These are phyloP conservation scores for Zygotorulaspora sp. DNA, from an alignment of 805 yeast genomes.

Conservation along the genomic window DNA sequence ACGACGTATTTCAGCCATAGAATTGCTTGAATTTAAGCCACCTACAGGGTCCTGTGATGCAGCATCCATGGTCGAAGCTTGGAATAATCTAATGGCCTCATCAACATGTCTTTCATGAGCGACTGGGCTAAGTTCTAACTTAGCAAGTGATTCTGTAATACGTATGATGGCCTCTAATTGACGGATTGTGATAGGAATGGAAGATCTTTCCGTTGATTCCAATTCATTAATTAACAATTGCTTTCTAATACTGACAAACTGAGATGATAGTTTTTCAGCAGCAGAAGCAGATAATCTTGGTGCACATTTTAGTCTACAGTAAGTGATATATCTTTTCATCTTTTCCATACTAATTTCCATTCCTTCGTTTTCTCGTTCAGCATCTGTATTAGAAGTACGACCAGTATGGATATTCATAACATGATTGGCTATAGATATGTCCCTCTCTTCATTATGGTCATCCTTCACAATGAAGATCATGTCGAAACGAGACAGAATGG, in stretches of 20 bases:
- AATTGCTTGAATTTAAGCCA: conserved; percentile 45
- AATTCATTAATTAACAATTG: conserved; percentile 76
- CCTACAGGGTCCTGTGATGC: conserved; percentile 51
- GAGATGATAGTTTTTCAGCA: conserved; percentile 81
- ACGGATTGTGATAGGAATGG: conserved; percentile 95
- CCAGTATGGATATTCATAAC: conserved; percentile 94
- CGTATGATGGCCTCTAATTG: conserved; percentile 97
- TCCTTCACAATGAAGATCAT: conserved; percentile 97
- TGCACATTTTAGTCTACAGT: conserved; percentile 86
- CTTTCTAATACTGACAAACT: conserved; percentile 85
- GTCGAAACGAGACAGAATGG: conserved; percentile 94
- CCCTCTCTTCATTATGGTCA: conserved; percentile 82
- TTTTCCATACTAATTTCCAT: conserved; percentile 86
- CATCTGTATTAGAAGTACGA: conserved; percentile 41
- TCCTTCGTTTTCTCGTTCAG: conserved; percentile 48
- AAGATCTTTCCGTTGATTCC: conserved; percentile 79
- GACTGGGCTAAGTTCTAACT: conserved; percentile 72
- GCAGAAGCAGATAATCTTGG: conserved; percentile 89
- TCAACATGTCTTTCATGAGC: conserved; percentile 89
- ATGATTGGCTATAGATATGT: conserved; percentile 85
- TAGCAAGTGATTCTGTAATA: conserved; percentile 91
- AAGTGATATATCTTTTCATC: conserved; percentile 89
- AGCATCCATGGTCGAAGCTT: conserved; percentile 97
- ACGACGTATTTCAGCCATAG: conserved; percentile 64
- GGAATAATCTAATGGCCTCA: conserved; percentile 90